phyloP scores from a whole-genome alignment of 345 rosid genomes.

The Eucalyptus brandiana region DNA sequence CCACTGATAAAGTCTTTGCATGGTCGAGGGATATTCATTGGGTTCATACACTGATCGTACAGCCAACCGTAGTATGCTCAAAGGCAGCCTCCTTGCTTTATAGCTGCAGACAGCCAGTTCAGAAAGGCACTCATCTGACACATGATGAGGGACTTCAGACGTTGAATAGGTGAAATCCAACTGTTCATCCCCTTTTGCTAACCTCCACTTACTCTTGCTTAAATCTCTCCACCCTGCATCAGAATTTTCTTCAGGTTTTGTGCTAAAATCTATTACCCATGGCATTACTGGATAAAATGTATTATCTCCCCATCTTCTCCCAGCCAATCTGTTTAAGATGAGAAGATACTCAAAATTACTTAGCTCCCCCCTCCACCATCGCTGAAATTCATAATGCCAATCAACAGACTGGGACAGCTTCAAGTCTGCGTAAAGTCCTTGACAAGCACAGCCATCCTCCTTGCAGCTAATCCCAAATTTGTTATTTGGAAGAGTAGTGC shows the following conservation, averaged over 20 bases:
- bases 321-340: conserved; percentile 67
- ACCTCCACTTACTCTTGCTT: conserved; percentile 92
- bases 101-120: conserved; percentile 98
- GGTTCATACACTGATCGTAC: conserved; percentile 96
- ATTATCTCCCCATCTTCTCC: conserved; percentile 96
- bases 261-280: conserved; percentile 91
- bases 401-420: conserved; percentile 42
- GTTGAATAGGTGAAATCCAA: conserved; percentile 88
- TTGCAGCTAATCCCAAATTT: conserved; percentile 21
- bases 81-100: conserved; percentile 92
- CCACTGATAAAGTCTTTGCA: conserved; percentile 96
- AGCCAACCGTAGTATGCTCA: conserved; percentile 74
- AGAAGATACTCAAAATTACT: conserved; percentile 89
- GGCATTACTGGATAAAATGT: conserved; percentile 93
- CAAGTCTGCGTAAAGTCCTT: conserved; percentile 49
- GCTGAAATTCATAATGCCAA: conserved; percentile 54
- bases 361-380: conserved; percentile 86
- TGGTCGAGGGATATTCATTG: conserved; percentile 89
- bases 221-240: conserved; percentile 86
- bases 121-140: conserved; percentile 97
- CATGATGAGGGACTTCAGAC: conserved; percentile 90
- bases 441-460: conserved; percentile 36
- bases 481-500: neutral
- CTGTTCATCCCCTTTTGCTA: conserved; percentile 97
- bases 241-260: conserved; percentile 58